phyloP scores from a whole-genome alignment of 2,329 filamentous ascomycete genomes.

The Dactylellina drechsleri region DNA sequence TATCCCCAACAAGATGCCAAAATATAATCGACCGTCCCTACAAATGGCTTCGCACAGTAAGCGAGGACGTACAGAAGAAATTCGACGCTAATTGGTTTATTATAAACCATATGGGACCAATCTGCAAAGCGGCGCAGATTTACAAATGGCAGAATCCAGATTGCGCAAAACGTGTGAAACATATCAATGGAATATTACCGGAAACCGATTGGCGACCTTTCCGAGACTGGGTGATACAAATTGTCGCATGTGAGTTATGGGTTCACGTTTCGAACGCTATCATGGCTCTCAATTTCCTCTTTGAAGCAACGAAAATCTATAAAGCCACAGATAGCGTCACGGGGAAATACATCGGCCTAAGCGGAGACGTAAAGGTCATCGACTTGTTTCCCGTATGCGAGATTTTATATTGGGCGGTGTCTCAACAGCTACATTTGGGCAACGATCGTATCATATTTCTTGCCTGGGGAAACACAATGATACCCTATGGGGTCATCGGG shows the following conservation, averaged over 20 bases:
- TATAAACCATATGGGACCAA: slow-evolving; percentile 23
- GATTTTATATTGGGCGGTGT: slow-evolving; percentile 31
- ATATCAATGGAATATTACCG: slow-evolving; percentile 11
- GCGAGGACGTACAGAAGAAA: not conserved
- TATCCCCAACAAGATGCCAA: not conserved
- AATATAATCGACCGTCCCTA: slow-evolving; percentile 17
- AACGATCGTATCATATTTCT: not conserved
- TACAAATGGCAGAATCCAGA: slow-evolving; percentile 15
- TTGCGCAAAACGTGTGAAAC: slow-evolving; percentile 1
- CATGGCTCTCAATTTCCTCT: slow-evolving; percentile 12
- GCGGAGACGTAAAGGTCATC: not conserved
- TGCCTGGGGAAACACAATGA: slow-evolving; percentile 36
- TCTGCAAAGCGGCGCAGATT: slow-evolving; percentile 23
- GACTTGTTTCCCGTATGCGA: slow-evolving; percentile 24
- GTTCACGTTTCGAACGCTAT: slow-evolving; percentile 10
- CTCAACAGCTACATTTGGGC: slow-evolving; percentile 8
- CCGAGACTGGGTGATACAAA: slow-evolving; percentile 27
- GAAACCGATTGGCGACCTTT: slow-evolving; percentile 21
- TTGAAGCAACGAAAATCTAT: slow-evolving; percentile 5
- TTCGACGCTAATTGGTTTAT: slow-evolving; percentile 23
- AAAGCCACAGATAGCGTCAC: slow-evolving; percentile 4
- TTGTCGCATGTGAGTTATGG: slow-evolving; percentile 13
- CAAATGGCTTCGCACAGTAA: not conserved
- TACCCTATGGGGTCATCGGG: slow-evolving; percentile 19
- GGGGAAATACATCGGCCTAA: not conserved